A percentile compares a stretch with the other conserved stretches of the same genome.
phyloP scores from a whole-genome alignment of 176 grass and related monocot species.

The Musa itinerans region DNA sequence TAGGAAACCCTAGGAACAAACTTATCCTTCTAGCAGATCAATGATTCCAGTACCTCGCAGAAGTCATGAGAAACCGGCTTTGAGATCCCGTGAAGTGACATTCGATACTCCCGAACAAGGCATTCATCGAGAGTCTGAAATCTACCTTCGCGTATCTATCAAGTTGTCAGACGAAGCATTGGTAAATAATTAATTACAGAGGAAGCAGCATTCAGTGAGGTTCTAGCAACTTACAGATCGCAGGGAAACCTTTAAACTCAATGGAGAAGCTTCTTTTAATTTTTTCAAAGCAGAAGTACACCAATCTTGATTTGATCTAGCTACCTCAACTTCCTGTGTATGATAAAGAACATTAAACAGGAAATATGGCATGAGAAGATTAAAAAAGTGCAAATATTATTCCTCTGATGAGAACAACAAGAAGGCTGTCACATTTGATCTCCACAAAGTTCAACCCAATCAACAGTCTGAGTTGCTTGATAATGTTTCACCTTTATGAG shows the following conservation, averaged over 20 bases:
- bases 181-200: conserved; percentile 7
- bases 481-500: background rate
- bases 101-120: conserved; percentile 86
- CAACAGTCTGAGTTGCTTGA: background rate
- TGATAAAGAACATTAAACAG: background rate
- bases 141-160: conserved; percentile 86
- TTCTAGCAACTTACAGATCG: conserved; percentile 58
- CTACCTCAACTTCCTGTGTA: conserved; percentile 72
- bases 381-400: too few relatives aligned
- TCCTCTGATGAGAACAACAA: too few relatives aligned
- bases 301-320: conserved; percentile 91
- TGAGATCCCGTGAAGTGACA: conserved; percentile 69
- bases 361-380: background rate
- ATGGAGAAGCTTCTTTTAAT: conserved; percentile 83
- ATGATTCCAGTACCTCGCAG: conserved; percentile 48
- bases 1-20: background rate
- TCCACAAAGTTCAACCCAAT: background rate
- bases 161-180: conserved; percentile 12
- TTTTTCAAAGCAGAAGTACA: conserved; percentile 75
- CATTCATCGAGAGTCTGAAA: conserved; percentile 95
- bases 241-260: conserved; percentile 80
- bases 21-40: background rate
- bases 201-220: conserved; percentile 9
- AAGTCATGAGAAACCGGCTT: conserved; percentile 73
- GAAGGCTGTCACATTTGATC: background rate